Conservation (phyloP, 495 filamentous ascomycete genomes). For the Hypoxylon crocopeplum region DNA sequence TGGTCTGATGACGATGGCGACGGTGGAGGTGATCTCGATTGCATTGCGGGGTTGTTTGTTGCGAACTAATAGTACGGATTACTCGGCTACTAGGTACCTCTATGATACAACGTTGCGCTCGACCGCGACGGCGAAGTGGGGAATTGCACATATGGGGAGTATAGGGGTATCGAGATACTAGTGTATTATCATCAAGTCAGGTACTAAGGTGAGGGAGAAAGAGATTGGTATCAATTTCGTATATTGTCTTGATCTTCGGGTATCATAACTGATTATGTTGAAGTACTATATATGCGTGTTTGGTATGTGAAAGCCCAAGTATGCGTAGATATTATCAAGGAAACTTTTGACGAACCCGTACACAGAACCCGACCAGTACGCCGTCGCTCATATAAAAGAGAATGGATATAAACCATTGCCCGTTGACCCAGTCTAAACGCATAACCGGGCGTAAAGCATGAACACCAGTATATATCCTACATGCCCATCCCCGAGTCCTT, state of each 20-base stretch:
- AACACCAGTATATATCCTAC: conserved; percentile 13
- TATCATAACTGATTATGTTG: no score
- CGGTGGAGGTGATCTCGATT: conserved; percentile 27
- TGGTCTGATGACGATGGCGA: conserved; percentile 9
- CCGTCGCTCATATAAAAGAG: conserved; percentile 25
- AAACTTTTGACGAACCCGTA: background rate
- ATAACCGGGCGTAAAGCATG: no score
- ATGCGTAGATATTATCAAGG: no score
- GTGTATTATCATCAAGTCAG: no score
- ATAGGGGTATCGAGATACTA: no score
- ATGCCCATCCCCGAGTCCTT: conserved; percentile 40
- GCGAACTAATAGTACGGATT: no score
- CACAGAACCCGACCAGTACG: conserved; percentile 8
- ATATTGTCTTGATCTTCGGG: no score
- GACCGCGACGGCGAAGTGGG: conserved; percentile 13
- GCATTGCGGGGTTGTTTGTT: conserved; percentile 18
- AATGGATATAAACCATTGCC: conserved; percentile 1
- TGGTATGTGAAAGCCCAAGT: background rate
- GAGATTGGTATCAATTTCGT: no score
- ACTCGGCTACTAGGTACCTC: background rate
- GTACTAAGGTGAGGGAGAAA: no score
- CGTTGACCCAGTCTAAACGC: no score
- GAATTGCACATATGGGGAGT: conserved; percentile 4
- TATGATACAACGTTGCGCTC: conserved; percentile 20
- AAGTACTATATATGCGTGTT: no score